Conservation (phyloP, 176 grass and related monocot species). For the Lolium rigidum region DNA sequence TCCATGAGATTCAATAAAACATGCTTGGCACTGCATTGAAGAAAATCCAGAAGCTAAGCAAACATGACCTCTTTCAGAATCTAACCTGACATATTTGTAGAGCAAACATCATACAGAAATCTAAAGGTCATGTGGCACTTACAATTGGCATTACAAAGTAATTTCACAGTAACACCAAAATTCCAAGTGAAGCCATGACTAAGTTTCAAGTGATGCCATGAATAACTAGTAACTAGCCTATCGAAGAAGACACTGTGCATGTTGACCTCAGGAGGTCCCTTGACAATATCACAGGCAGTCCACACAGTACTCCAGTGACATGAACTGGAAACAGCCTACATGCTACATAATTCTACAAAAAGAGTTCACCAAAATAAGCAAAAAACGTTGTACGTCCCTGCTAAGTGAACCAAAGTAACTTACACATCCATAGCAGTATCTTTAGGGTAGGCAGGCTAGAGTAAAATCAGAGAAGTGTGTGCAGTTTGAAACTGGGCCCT, state of each 20-base stretch:
- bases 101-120: not conserved
- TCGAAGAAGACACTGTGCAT: constrained; percentile 1
- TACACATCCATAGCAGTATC: not conserved
- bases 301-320: not conserved
- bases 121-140: not conserved
- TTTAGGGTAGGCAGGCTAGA: not conserved
- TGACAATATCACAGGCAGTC: not conserved
- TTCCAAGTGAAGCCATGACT: not conserved
- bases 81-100: not conserved
- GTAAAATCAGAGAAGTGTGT: not conserved
- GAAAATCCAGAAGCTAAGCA: constrained; percentile 29
- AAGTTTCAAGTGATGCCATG: not conserved
- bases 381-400: not conserved
- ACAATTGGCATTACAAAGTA: not conserved
- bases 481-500: not conserved
- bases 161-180: not conserved
- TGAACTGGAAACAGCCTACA: not conserved
- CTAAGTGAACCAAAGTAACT: not conserved
- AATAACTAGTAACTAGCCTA: not conserved
- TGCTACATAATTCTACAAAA: not conserved
- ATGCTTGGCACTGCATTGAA: not conserved
- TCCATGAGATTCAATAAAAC: not conserved
- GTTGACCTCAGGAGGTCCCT: not conserved
- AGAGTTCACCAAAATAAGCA: not conserved
- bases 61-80: not conserved